Conservation (phyloP, 768 basidiomycete species). For the Tylopilus sp. region DNA sequence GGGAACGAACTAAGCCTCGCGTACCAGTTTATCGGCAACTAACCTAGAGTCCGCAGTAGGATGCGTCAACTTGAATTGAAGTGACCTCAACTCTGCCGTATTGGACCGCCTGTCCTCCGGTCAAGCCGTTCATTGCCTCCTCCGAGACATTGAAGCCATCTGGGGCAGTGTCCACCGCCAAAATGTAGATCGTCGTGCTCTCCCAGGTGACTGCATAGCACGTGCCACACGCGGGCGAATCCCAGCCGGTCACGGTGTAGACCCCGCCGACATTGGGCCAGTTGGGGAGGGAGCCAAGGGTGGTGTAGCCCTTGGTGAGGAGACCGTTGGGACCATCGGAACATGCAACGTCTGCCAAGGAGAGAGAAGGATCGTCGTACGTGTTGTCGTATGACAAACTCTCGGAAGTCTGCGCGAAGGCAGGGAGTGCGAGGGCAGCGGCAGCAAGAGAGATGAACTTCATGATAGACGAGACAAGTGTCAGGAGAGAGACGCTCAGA, state of each 20-base stretch:
- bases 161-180: conserved; percentile 28
- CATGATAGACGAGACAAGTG: conserved; percentile 13
- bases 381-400: conserved; percentile 30
- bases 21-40: background rate
- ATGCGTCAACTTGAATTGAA: conserved; percentile 40
- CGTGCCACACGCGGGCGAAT: conserved; percentile 32
- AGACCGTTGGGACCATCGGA: conserved; percentile 34
- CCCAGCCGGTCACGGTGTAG: conserved; percentile 29
- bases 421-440: conserved; percentile 13
- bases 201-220: conserved; percentile 31
- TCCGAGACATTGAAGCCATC: conserved; percentile 47
- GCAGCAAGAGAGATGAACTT: conserved; percentile 18
- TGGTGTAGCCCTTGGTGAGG: conserved; percentile 28
- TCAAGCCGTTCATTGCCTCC: conserved; percentile 54
- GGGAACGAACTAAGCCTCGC: background rate
- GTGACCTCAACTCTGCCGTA: conserved; percentile 48
- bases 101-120: conserved; percentile 42
- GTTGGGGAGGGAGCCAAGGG: conserved; percentile 29
- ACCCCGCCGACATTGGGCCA: conserved; percentile 35
- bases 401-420: conserved; percentile 15
- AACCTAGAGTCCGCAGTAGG: conserved; percentile 42
- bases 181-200: conserved; percentile 13
- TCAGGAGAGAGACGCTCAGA: background rate
- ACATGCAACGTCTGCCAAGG: conserved; percentile 27
- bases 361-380: conserved; percentile 26